Percentiles rank a stretch among this genome's conserved stretches.
Evolutionary conservation across 169 alveolate species (phyloP).

Genomic region (Plasmodium berghei): DNA sequence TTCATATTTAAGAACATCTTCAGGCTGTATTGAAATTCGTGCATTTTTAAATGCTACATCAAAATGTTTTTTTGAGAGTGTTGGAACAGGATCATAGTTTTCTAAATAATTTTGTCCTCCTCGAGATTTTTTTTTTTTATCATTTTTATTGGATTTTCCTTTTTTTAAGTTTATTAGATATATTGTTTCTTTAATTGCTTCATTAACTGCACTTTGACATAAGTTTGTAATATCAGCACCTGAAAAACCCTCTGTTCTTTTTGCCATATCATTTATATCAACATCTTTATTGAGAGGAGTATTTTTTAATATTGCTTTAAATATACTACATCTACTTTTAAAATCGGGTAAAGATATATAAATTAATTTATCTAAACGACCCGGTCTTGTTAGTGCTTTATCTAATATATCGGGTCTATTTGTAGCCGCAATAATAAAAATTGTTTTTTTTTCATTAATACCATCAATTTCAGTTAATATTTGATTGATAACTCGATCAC

Average conservation of each 20-base stretch:
- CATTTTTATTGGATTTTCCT: not conserved
- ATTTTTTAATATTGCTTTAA: conserved; percentile 92
- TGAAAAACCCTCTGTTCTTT: conserved; percentile 92
- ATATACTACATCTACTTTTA: conserved; percentile 91
- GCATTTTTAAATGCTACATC: conserved; percentile 94
- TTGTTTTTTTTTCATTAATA: conserved; percentile 91
- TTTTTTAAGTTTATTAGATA: conserved; percentile 81
- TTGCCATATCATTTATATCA: conserved; percentile 89
- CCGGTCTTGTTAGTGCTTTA: conserved; percentile 95
- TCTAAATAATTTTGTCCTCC: conserved; percentile 19
- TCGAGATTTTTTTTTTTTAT: conserved; percentile 69
- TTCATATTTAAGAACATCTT: conserved; percentile 51
- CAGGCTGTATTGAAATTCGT: conserved; percentile 85
- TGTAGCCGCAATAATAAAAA: conserved; percentile 96
- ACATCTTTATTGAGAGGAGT: conserved; percentile 93
- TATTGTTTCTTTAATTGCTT: conserved; percentile 94
- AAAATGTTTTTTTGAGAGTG: conserved; percentile 93
- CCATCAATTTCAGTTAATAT: conserved; percentile 97
- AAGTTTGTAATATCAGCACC: conserved; percentile 96
- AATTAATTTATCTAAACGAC: conserved; percentile 93
- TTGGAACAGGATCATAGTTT: conserved; percentile 94
- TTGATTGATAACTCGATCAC: conserved; percentile 94
- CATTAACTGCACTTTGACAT: conserved; percentile 94
- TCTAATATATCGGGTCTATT: conserved; percentile 96
- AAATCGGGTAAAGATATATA: conserved; percentile 96